These are phyloP conservation scores for Naumovozyma dairenensis DNA, from an alignment of 805 yeast genomes.

Conservation along the genomic window DNA sequence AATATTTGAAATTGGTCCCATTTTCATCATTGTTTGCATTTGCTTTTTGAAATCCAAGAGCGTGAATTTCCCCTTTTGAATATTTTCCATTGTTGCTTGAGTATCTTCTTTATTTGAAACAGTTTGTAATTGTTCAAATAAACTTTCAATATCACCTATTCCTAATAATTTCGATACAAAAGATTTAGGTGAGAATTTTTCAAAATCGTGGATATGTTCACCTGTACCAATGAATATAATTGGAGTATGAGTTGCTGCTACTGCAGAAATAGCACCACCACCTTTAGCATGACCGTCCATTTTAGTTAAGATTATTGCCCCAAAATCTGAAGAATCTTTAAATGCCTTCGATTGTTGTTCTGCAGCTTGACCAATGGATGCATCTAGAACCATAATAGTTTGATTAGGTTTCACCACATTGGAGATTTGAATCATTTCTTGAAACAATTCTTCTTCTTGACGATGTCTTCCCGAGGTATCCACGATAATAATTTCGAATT, in stretches of 20 bases:
- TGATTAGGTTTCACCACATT: constrained; percentile 86
- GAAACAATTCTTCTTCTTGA: constrained; percentile 84
- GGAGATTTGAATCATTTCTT: constrained; percentile 90
- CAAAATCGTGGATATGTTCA: constrained; percentile 90
- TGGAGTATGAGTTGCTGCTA: constrained; percentile 93
- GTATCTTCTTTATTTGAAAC: constrained; percentile 72
- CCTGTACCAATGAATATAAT: constrained; percentile 96
- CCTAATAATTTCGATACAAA: constrained; percentile 89
- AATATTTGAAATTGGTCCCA: constrained; percentile 93
- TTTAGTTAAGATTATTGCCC: constrained; percentile 88
- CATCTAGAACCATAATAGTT: constrained; percentile 95
- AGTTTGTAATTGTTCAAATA: constrained; percentile 82
- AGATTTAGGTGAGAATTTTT: constrained; percentile 79
- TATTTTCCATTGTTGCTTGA: constrained; percentile 81
- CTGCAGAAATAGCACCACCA: constrained; percentile 98
- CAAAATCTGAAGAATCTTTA: constrained; percentile 86
- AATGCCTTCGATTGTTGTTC: constrained; percentile 90
- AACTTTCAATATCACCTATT: constrained; percentile 88
- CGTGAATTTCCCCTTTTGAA: constrained; percentile 92
- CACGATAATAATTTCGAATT: constrained; percentile 86
- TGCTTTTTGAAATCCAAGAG: constrained; percentile 86
- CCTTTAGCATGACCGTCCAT: constrained; percentile 99
- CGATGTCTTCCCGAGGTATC: constrained; percentile 98
- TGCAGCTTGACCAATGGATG: constrained; percentile 97
- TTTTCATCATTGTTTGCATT: constrained; percentile 87